A percentile compares a stretch with the other conserved stretches of the same genome.
phyloP scores from a whole-genome alignment of 306 rosid species.

The Acacia melanoxylon region DNA sequence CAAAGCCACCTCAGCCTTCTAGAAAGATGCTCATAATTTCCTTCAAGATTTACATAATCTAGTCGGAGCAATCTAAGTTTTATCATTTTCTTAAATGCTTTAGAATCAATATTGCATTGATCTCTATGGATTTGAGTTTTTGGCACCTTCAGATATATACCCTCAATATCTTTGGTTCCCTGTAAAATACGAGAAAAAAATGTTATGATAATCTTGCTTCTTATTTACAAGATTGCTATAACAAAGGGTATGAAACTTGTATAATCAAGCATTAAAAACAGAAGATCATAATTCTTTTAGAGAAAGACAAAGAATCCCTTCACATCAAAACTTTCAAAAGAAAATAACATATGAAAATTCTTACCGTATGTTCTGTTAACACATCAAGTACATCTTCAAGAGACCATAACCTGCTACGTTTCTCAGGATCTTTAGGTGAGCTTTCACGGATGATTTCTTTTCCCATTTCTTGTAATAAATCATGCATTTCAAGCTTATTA shows the following conservation, averaged over 20 bases:
- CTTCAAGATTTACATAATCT: neutral
- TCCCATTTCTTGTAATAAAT: neutral
- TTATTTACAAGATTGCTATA: neutral
- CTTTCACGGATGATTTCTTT: neutral
- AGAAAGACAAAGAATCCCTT: neutral
- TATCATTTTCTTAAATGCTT: slow-evolving; percentile 40
- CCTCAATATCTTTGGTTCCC: slow-evolving; percentile 23
- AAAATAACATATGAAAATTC: neutral
- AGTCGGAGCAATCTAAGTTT: slow-evolving; percentile 46
- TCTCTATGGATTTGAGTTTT: neutral
- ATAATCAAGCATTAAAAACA: neutral
- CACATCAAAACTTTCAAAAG: neutral
- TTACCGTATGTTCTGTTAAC: neutral
- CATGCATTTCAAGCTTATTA: slow-evolving; percentile 14
- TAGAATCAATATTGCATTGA: slow-evolving; percentile 17
- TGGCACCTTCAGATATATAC: slow-evolving; percentile 6
- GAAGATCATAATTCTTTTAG: neutral
- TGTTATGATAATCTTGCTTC: too few species aligned
- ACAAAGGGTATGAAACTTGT: neutral
- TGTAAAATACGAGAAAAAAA: neutral
- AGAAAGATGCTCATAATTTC: slow-evolving; percentile 34
- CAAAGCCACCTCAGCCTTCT: slow-evolving; percentile 37
- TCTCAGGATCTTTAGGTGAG: neutral
- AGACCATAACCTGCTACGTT: neutral
- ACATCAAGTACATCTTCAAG: neutral